phyloP scores from a whole-genome alignment of 148 eudicot genomes.

The Spergularia marina region DNA sequence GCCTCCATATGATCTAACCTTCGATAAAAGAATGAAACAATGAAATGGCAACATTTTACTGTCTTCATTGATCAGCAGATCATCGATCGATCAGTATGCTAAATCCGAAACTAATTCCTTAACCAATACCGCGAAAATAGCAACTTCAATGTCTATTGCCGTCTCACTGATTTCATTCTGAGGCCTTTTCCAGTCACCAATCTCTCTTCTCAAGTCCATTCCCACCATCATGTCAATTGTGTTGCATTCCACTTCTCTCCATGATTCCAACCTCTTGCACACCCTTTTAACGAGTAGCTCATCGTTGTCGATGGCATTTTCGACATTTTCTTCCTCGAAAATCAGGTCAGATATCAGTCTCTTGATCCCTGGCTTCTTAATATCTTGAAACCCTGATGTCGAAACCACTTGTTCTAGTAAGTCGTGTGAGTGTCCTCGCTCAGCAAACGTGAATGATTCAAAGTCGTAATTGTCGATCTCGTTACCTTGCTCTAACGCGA shows the following conservation, averaged over 20 bases:
- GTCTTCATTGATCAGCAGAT: conserved; percentile 6
- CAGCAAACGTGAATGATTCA: conserved; percentile 4
- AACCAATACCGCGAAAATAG: conserved; percentile 46
- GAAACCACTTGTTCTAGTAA: conserved; percentile 26
- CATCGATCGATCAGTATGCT: conserved; percentile 2
- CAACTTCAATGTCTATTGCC: conserved; percentile 54
- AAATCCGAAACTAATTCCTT: conserved; percentile 60
- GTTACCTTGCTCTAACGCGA: conserved; percentile 15
- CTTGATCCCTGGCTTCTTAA: conserved; percentile 40
- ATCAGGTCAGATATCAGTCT: conserved; percentile 61
- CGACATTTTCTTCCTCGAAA: conserved; percentile 40
- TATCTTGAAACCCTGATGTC: conserved; percentile 25
- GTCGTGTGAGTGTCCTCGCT: conserved; percentile 19
- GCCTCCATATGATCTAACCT: conserved; percentile 6
- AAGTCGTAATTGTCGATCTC: conserved; percentile 26
- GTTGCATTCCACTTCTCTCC: conserved; percentile 62
- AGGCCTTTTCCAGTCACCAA: conserved; percentile 47
- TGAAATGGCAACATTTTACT: neutral
- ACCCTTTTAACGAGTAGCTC: conserved; percentile 39
- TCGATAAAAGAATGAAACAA: conserved; percentile 27
- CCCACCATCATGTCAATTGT: conserved; percentile 91
- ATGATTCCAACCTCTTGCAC: conserved; percentile 54
- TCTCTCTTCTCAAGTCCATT: conserved; percentile 49
- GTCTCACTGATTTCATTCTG: conserved; percentile 34
- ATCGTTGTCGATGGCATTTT: conserved; percentile 8